Evolutionary conservation across 306 rosid species (phyloP).

Genomic region (Hylodesmum podocarpum): DNA sequence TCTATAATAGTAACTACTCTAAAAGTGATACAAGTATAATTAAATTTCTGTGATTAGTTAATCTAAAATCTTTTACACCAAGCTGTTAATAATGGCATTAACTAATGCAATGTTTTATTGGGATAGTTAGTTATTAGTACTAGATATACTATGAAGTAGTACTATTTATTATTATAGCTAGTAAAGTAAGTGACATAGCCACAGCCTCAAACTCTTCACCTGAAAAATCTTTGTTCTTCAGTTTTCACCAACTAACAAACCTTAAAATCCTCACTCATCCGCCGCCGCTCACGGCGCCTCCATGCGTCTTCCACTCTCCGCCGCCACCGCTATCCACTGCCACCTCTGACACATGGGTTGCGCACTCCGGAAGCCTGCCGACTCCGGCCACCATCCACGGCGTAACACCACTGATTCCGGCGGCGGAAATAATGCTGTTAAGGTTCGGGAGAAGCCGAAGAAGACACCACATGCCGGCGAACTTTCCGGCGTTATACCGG

Average conservation of each 20-base stretch:
- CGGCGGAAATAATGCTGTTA: slow-evolving; percentile 16
- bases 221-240: not conserved
- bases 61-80: too few relatives aligned
- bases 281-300: not conserved
- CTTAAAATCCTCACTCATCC: slow-evolving; percentile 9
- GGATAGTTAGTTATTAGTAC: not conserved
- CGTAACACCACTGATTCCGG: not conserved
- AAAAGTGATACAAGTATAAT: too few relatives aligned
- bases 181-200: not conserved
- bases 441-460: slow-evolving; percentile 34
- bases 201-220: slow-evolving; percentile 18
- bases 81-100: not conserved
- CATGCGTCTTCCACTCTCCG: slow-evolving; percentile 34
- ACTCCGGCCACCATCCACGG: slow-evolving; percentile 26
- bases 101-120: not conserved
- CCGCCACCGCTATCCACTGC: slow-evolving; percentile 3
- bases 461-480: slow-evolving; percentile 36
- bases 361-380: slow-evolving; percentile 47
- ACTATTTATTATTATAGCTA: not conserved
- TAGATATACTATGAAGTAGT: not conserved
- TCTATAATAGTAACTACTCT: too few relatives aligned
- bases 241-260: not conserved
- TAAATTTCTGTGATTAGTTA: too few relatives aligned
- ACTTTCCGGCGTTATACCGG: slow-evolving; percentile 29
- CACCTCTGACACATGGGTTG: slow-evolving; percentile 68